Conservation (phyloP, 306 rosid genomes). For the Cicer cuneatum region DNA sequence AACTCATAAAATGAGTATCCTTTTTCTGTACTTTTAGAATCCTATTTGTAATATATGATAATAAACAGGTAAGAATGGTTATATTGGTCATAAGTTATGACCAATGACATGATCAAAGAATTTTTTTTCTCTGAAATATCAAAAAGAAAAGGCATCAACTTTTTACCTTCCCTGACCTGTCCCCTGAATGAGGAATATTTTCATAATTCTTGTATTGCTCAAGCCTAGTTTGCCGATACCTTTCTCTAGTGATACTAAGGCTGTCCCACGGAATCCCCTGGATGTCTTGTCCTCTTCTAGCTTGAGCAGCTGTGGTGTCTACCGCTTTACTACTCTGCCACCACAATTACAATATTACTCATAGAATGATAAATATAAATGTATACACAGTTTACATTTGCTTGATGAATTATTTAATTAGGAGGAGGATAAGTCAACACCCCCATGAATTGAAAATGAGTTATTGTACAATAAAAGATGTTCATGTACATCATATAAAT, state of each 20-base stretch:
- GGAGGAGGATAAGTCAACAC: background rate
- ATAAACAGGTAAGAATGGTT: background rate
- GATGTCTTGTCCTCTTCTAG: slow-evolving; percentile 55
- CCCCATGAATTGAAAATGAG: background rate
- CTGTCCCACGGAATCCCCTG: slow-evolving; percentile 58
- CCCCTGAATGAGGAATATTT: slow-evolving; percentile 72
- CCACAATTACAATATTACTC: slow-evolving; percentile 35
- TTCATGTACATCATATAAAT: background rate
- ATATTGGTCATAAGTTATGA: slow-evolving; percentile 20
- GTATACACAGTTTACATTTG: background rate
- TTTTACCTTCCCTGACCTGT: slow-evolving; percentile 68
- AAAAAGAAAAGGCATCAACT: slow-evolving; percentile 9
- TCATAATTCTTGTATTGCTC: slow-evolving; percentile 90
- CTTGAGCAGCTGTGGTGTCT: slow-evolving; percentile 55
- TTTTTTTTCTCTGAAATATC: slow-evolving; percentile 12
- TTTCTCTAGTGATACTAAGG: slow-evolving; percentile 49
- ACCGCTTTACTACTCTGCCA: slow-evolving; percentile 61
- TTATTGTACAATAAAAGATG: background rate
- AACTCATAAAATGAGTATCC: slow-evolving; percentile 68
- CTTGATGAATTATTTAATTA: slow-evolving; percentile 28
- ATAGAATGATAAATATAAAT: slow-evolving; percentile 1
- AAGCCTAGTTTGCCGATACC: slow-evolving; percentile 75
- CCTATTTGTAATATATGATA: slow-evolving; percentile 47
- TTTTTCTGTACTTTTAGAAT: slow-evolving; percentile 63
- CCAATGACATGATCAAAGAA: background rate